phyloP scores from a whole-genome alignment of 768 basidiomycete species.

The Pleurotus tuoliensis region DNA sequence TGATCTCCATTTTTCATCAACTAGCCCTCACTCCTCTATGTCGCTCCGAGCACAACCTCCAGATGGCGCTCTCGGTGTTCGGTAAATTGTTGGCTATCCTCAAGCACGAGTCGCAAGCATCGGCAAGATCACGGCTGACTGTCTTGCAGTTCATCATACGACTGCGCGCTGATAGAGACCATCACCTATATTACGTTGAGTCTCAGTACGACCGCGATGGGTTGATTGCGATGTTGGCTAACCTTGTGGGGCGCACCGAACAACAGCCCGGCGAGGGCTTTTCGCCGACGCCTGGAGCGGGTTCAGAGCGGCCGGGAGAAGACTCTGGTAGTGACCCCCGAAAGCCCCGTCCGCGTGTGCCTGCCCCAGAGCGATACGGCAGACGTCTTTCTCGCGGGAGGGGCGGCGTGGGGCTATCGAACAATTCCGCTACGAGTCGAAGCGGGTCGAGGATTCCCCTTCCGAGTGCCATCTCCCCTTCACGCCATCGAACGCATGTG shows the following conservation, averaged over 20 bases:
- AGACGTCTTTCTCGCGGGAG: conserved; percentile 51
- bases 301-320: conserved; percentile 10
- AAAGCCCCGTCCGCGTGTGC: conserved; percentile 41
- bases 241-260: conserved; percentile 54
- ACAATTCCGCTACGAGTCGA: conserved; percentile 43
- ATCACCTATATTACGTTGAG: conserved; percentile 70
- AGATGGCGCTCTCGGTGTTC: conserved; percentile 54
- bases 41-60: conserved; percentile 39
- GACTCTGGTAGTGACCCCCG: conserved; percentile 29
- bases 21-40: conserved; percentile 67
- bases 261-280: conserved; percentile 11
- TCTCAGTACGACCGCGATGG: conserved; percentile 53
- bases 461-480: conserved; percentile 16
- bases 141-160: conserved; percentile 86
- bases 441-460: conserved; percentile 56
- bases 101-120: conserved; percentile 36
- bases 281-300: conserved; percentile 1
- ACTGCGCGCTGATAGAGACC: conserved; percentile 85
- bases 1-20: conserved; percentile 66
- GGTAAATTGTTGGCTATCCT: conserved; percentile 45
- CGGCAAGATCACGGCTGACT: conserved; percentile 56
- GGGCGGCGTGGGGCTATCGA: conserved; percentile 36
- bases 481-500: neutral
- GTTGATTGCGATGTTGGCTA: conserved; percentile 53
- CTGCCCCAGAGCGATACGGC: conserved; percentile 46